Base-by-base conservation (phyloP, 495 filamentous ascomycete genomes). In the Tuber umbilicatum region DNA sequence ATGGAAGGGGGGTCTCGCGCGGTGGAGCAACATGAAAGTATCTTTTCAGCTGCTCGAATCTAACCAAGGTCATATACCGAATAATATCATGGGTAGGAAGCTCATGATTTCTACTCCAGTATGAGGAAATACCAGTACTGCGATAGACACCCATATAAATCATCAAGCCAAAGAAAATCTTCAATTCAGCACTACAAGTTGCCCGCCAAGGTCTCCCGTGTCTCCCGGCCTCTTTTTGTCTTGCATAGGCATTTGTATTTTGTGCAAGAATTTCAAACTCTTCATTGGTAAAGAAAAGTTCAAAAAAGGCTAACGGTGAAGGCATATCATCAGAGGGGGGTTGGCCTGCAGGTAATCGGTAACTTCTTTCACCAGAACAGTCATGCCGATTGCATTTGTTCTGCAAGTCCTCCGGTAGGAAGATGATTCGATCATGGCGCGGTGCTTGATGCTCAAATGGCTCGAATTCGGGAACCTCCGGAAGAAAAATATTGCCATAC, bases 151-250 rank as follows among this genome's bases (percentile, higher is more conserved):
- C 14, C 31, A 72, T 69, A 37, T 73, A 68, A 40, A 69, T 69
- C 14, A 75, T 69, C 31, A 75, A 10, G 0, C 70, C 55, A 39
- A 75, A n/a, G 42, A 73, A 75, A n/a, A 72, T 35, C 27, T 50
- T 75, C 5, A 69, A 38, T 39, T 74, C 60, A 40, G 41, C 27
- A 41, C 21, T 21, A n/a, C 27, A 69, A 6, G 35, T 69, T 7
- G n/a, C 1, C 2, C 31, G 14, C 70, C 50, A 45, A n/a, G 40
- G 39, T 69, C 55, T 21, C 12, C n/a, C 39, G 2, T 9, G 2
- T 0, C 0, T 12, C 0, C 71, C 71, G 0, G 38, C 39, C 9
- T 43, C n/a, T n/a, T 73, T 73, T 0, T 27, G 37, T 5, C 4
- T 68, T 2, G 40, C n/a, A 27, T 69, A 73, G 0, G 10, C 14